Evolutionary conservation across 2,329 filamentous ascomycete genomes (phyloP), one percentile per base, ranked within the genome.

Genomic region (Tolypocladium pustulatum): DNA sequence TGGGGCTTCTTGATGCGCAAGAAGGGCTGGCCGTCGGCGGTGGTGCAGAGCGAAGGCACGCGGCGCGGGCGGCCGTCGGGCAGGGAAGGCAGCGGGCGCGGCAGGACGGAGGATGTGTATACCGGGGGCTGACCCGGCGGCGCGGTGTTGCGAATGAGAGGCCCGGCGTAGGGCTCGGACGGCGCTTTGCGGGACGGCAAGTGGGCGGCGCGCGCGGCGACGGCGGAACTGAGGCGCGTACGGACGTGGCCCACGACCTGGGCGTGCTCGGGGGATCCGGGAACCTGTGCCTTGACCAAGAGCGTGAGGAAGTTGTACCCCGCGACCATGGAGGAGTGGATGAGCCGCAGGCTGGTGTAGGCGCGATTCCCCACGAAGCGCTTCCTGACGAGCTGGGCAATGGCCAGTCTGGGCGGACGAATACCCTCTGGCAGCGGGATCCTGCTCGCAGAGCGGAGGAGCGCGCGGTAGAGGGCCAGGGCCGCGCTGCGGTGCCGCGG

Each of bases 391-490:
- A 88, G 73, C 58, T 81, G 77, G 56, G 75, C 55, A 5, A 58
- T 27, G 41, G 17, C 72, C 59, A 66, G 67, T 22, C 46, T 65
- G 66, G 37, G 17, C 13, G 20, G 2, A n/a, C 7, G 62, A 4
- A 67, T 56, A 54, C 82, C 74, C 67, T 75, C 65, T 1, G 82
- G 78, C 1, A 89, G 72, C 1, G 79, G 73, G 38, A 88, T 72
- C 46, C 71, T 75, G 36, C 75, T 70, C 60, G 78, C 83, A 72
- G 83, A 80, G 61, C 78, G 78, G 57, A 91, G 73, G 58, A 93
- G 81, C 40, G 87, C 84, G 62, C 86, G 81, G 73, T 87, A 92
- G 55, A 93, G 83, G 56, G 88, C 86, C 62, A 89, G 79, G 68
- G 83, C 81, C 66, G 82, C 81, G 66, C 66, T 69, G 61, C 82